Conservation (phyloP, 2,329 filamentous ascomycete species). For the Alternaria atra region DNA sequence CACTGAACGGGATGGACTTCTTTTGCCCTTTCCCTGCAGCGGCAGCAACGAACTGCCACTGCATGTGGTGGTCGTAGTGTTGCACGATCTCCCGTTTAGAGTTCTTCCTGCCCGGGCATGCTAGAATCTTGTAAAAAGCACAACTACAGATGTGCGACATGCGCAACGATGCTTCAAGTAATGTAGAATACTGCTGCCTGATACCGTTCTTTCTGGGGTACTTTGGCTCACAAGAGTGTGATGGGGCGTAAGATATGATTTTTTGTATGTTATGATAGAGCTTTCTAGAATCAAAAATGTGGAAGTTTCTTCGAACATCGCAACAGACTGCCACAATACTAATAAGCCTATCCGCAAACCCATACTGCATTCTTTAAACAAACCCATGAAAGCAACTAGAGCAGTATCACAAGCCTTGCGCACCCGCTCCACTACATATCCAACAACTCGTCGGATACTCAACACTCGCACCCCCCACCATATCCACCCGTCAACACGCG, state of each 20-base stretch:
- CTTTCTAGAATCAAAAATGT: constrained; percentile 6
- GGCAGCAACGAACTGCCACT: not conserved
- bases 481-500: not conserved
- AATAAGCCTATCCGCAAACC: not conserved
- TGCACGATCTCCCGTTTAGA: not conserved
- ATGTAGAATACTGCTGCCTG: not conserved
- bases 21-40: not conserved
- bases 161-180: not conserved
- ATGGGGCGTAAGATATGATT: not conserved
- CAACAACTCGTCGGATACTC: not conserved
- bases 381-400: not conserved
- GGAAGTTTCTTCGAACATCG: not conserved
- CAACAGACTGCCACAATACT: not conserved
- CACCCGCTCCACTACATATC: not conserved
- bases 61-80: not conserved
- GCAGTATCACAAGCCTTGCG: not conserved
- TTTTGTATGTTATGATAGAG: not conserved
- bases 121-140: not conserved
- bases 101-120: not conserved
- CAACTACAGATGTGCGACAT: not conserved
- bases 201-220: not conserved
- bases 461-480: not conserved
- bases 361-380: not conserved
- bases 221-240: not conserved
- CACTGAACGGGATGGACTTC: not conserved